Evolutionary conservation across 1,139 yeast species (phyloP), one percentile per base, ranked within the genome.

Genomic region (Yamadazyma dushanensis): DNA sequence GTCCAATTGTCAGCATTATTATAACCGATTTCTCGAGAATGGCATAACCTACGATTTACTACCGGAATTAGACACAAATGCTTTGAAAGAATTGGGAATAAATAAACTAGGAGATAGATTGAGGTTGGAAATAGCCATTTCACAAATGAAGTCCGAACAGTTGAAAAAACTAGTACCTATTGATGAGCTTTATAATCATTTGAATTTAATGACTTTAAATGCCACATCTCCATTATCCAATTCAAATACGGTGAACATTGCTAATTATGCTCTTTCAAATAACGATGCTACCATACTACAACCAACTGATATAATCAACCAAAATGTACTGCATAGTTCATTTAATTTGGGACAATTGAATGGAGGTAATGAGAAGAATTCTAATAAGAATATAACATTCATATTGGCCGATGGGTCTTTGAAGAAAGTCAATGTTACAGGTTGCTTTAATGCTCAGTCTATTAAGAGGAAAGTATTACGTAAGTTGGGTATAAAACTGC

Each of bases 31-130:
- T 40, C 49, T 60, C 7, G 73, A 67, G 10, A 53, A 81, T 50
- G 83, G 78, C 20, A 76, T 88, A 43, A 71, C 80, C 0, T 60
- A 72, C 29, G 85, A 79, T 32, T 61, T 87, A 5, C 55, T 86
- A 10, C 63, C 78, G 1, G 84, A 78, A 41, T 59, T 89, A 33
- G 96, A 88, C 51, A 70, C 76, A 25, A 69, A 62, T n/a, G 76
- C 89, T 1, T 69, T 92, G 37, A 74, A 73, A 37, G 95, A 84
- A 43, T 57, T 92, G 7, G 97, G 96, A 0, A 62, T 92, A n/a
- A 47, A 49, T 14, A 83, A 78, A 46, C 75, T 92, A 8, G 97
- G 97, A 1, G 97, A 92, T 56, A 66, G 97, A 22, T 68, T 92
- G 23, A 66, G 83, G 22, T 55, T 87, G 7, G 79, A 78, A 46